phyloP scores from a whole-genome alignment of 768 basidiomycete genomes.

The Plicaturopsis crispa region DNA sequence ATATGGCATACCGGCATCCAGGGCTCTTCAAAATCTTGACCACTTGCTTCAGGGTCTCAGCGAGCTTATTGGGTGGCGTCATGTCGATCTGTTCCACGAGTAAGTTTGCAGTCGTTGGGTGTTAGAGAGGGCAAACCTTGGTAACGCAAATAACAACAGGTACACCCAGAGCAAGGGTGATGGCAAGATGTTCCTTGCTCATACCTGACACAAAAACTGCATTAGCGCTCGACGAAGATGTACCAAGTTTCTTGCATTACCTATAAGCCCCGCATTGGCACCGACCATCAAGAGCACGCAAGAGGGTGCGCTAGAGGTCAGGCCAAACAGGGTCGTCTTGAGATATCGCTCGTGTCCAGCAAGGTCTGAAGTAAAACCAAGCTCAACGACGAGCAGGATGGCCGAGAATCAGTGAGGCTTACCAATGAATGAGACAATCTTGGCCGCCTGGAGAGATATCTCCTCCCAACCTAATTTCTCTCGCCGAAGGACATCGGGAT shows the following conservation, averaged over 20 bases:
- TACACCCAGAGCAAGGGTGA: constrained; percentile 87
- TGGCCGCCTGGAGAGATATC: constrained; percentile 80
- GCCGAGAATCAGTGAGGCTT: constrained; percentile 8
- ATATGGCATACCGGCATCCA: constrained; percentile 66
- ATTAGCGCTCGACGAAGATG: no score
- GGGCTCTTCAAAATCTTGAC: constrained; percentile 89
- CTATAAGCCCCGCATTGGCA: constrained; percentile 85
- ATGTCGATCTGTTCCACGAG: constrained; percentile 99
- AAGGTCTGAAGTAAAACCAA: constrained; percentile 51
- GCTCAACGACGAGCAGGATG: neutral
- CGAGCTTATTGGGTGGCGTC: constrained; percentile 88
- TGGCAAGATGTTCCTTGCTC: constrained; percentile 96
- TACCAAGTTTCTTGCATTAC: no score
- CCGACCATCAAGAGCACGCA: constrained; percentile 93
- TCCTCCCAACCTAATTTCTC: constrained; percentile 97
- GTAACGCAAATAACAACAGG: constrained; percentile 93
- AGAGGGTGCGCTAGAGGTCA: constrained; percentile 90
- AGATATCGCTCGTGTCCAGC: constrained; percentile 93
- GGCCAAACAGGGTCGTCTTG: constrained; percentile 89
- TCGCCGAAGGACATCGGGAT: constrained; percentile 58
- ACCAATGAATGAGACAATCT: constrained; percentile 94
- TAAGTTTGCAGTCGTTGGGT: no score
- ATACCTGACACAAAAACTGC: no score
- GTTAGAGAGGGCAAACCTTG: constrained; percentile 61
- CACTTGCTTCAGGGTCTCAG: constrained; percentile 90